These are phyloP conservation scores for Sclerotinia spermophila DNA, from an alignment of 2,329 filamentous ascomycete genomes.

Conservation along the genomic window DNA sequence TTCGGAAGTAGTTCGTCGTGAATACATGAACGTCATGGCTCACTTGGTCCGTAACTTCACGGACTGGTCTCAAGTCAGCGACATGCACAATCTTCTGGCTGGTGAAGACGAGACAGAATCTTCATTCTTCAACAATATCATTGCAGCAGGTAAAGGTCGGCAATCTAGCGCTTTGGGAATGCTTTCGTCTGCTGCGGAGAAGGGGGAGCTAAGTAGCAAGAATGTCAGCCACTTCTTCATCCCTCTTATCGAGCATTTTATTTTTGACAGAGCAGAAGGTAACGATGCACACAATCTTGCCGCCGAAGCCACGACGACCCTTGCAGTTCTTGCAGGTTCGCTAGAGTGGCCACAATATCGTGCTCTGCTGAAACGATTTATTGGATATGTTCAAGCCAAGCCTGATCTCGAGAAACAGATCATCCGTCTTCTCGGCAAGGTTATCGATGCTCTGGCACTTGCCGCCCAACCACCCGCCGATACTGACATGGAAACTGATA, in stretches of 20 bases:
- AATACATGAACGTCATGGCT: slow-evolving; percentile 76
- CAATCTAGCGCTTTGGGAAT: slow-evolving; percentile 80
- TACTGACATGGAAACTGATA: slow-evolving; percentile 37
- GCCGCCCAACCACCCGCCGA: slow-evolving; percentile 42
- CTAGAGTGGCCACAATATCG: slow-evolving; percentile 91
- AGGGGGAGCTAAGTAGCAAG: slow-evolving; percentile 63
- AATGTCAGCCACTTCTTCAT: slow-evolving; percentile 86
- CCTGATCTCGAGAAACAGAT: slow-evolving; percentile 82
- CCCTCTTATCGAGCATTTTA: slow-evolving; percentile 89
- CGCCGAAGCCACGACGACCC: slow-evolving; percentile 78
- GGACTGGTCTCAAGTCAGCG: slow-evolving; percentile 65
- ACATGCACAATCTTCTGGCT: slow-evolving; percentile 68
- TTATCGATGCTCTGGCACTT: slow-evolving; percentile 70
- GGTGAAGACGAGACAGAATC: slow-evolving; percentile 55
- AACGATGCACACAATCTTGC: slow-evolving; percentile 80
- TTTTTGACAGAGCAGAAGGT: slow-evolving; percentile 73
- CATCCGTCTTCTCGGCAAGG: slow-evolving; percentile 73
- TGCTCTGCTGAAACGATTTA: slow-evolving; percentile 77
- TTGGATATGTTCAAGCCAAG: slow-evolving; percentile 75
- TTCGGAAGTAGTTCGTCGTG: slow-evolving; percentile 80
- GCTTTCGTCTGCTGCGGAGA: slow-evolving; percentile 64
- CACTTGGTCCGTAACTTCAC: slow-evolving; percentile 70
- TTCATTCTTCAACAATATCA: slow-evolving; percentile 88
- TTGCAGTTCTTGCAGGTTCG: slow-evolving; percentile 69
- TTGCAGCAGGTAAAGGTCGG: slow-evolving; percentile 84